Evolutionary conservation across 768 basidiomycete species (phyloP).

Genomic region (Austroboletus eburneus): DNA sequence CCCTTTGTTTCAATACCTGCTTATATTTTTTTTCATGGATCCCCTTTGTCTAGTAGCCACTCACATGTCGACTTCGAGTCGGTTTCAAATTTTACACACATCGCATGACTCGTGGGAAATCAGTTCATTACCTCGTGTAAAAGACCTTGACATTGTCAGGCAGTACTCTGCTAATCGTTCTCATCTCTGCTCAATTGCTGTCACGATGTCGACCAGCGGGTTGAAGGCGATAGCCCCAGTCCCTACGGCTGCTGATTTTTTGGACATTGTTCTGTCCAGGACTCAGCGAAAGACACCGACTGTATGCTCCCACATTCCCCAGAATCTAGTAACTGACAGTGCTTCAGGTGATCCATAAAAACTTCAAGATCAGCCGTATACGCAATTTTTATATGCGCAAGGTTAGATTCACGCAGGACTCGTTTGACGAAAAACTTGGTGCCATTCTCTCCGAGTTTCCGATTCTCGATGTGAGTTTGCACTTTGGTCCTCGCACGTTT

Average conservation of each 20-base stretch:
- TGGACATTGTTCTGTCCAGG: slow-evolving; percentile 90
- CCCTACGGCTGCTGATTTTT: slow-evolving; percentile 90
- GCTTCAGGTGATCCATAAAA: slow-evolving; percentile 91
- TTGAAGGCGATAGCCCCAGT: slow-evolving; percentile 99
- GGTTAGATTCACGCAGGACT: slow-evolving; percentile 97
- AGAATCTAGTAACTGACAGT: slow-evolving; percentile 2
- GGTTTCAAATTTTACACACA: not conserved
- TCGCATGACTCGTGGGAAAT: slow-evolving; percentile 13
- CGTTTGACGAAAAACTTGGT: slow-evolving; percentile 92
- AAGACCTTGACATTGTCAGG: not conserved
- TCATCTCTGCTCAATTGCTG: slow-evolving; percentile 9
- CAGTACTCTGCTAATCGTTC: not conserved
- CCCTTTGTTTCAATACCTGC: slow-evolving; percentile 25
- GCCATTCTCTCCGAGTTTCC: slow-evolving; percentile 96
- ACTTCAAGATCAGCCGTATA: slow-evolving; percentile 99
- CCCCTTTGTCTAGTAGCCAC: slow-evolving; percentile 20
- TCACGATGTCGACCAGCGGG: slow-evolving; percentile 74
- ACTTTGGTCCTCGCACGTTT: not conserved
- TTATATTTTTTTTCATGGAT: slow-evolving; percentile 15
- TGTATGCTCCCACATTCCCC: slow-evolving; percentile 35
- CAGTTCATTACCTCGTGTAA: not conserved
- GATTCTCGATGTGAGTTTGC: slow-evolving; percentile 80
- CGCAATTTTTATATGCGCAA: slow-evolving; percentile 99
- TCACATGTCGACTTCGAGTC: slow-evolving; percentile 17
- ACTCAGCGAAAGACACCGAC: slow-evolving; percentile 98